Conservation (phyloP, 768 basidiomycete species). For the Sarcodon sp. region DNA sequence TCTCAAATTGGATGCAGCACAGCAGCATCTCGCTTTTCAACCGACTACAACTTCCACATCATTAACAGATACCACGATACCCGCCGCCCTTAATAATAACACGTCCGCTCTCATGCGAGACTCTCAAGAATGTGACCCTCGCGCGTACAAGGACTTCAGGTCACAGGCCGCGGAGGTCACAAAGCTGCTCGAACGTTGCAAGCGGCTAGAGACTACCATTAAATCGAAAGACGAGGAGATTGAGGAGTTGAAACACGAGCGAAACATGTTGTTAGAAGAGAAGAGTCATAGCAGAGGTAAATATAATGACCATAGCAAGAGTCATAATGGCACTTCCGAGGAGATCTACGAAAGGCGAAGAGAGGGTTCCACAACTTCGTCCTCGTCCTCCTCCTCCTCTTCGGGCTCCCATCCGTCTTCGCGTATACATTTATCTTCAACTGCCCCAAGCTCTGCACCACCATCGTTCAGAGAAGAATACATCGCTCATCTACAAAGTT, state of each 20-base stretch:
- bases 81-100: conserved; percentile 2
- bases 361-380: background rate
- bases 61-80: background rate
- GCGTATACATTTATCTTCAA: background rate
- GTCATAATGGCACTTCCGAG: background rate
- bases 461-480: conserved; percentile 31
- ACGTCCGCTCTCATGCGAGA: conserved; percentile 2
- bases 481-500: conserved; percentile 40
- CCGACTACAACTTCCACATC: conserved; percentile 3
- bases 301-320: conserved; percentile 5
- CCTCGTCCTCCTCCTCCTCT: background rate
- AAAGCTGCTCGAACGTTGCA: conserved; percentile 50
- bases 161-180: conserved; percentile 39
- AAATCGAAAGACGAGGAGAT: conserved; percentile 47
- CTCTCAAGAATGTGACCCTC: conserved; percentile 4
- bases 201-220: conserved; percentile 46
- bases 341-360: background rate
- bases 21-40: conserved; percentile 5
- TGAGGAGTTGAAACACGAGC: conserved; percentile 33
- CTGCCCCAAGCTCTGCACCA: background rate
- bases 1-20: conserved; percentile 1
- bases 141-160: conserved; percentile 30
- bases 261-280: conserved; percentile 17
- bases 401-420: background rate
- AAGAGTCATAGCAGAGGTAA: conserved; percentile 11